Evolutionary conservation across 345 rosid genomes (phyloP), one percentile per base, ranked within the genome.

Genomic region (Cochlearia excelsa): DNA sequence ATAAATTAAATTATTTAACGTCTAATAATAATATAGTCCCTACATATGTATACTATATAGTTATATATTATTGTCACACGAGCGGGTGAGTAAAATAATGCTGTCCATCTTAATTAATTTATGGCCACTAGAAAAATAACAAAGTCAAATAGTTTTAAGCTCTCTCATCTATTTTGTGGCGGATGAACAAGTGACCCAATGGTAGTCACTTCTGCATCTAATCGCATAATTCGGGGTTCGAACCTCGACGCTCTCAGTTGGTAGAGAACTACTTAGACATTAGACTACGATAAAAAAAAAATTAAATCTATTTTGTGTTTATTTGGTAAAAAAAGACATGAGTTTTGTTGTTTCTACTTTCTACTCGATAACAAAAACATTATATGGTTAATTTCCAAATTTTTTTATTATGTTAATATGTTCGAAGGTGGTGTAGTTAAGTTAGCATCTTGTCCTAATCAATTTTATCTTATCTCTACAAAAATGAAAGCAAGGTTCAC

Each of bases 361-460:
- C 23, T 16, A 16, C 23, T 16, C 23, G 23, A 33, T 3, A 33
- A 44, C 26, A 37, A 2, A 27, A 28, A n/a, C 26, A 28, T 38
- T 27, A 28, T n/a, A 9, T 41, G 6, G 0, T 39, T 54, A 23
- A 55, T 7, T 7, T 54, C 30, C 39, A 56, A 29, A 56, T 6
- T n/a, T 3, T 29, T 57, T 16, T 43, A 8, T 11, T 42, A 30
- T 23, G 11, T 7, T 44, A 33, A 2, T 33, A 33, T 33, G 35
- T 33, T 33, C 28, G 37, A 54, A 41, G 1, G 37, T 30, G 30
- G 44, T 51, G 27, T 26, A 51, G 51, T 9, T 52, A 52, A 34
- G 64, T 42, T 52, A 42, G 52, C 68, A 63, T 62, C 52, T 53
- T 34, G 52, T 52, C 45, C 46, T 45, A 46, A 8, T 38, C 60